phyloP scores from a whole-genome alignment of 2,329 filamentous ascomycete genomes.

The Didymella arachidicola region DNA sequence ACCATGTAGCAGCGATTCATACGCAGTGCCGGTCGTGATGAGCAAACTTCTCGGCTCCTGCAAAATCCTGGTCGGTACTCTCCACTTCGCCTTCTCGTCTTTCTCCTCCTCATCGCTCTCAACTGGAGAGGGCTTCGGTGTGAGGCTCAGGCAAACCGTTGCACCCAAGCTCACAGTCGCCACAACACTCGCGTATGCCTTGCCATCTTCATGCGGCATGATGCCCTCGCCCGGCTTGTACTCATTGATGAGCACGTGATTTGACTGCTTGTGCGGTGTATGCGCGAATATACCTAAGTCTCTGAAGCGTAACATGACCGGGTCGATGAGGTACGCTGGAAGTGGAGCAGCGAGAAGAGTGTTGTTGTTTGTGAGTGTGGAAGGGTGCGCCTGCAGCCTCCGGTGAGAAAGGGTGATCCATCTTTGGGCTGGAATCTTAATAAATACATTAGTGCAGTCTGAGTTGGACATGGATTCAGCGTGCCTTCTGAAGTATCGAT shows the following conservation, averaged over 20 bases:
- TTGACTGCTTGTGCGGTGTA: constrained; percentile 79
- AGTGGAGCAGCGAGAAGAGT: constrained; percentile 77
- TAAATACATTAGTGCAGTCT: neutral
- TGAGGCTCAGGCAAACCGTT: constrained; percentile 79
- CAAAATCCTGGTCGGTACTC: constrained; percentile 64
- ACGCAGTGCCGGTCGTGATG: constrained; percentile 73
- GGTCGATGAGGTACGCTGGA: constrained; percentile 76
- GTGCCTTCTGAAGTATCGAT: constrained; percentile 73
- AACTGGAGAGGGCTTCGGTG: constrained; percentile 49
- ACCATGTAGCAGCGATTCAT: constrained; percentile 76
- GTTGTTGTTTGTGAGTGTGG: constrained; percentile 74
- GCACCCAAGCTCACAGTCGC: constrained; percentile 88
- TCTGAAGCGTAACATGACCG: constrained; percentile 68
- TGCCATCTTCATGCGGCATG: constrained; percentile 94
- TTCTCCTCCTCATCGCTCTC: neutral
- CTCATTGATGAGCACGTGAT: constrained; percentile 94
- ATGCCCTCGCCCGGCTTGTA: constrained; percentile 91
- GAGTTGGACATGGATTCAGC: neutral
- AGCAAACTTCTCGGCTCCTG: constrained; percentile 85
- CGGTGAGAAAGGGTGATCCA: constrained; percentile 92
- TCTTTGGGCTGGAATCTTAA: constrained; percentile 59
- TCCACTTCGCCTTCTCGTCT: neutral
- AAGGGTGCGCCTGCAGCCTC: constrained; percentile 89
- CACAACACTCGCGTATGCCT: constrained; percentile 85
- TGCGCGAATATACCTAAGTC: constrained; percentile 60